These are phyloP conservation scores for Citrullus amarus DNA, from an alignment of 306 rosid species.

Conservation along the genomic window DNA sequence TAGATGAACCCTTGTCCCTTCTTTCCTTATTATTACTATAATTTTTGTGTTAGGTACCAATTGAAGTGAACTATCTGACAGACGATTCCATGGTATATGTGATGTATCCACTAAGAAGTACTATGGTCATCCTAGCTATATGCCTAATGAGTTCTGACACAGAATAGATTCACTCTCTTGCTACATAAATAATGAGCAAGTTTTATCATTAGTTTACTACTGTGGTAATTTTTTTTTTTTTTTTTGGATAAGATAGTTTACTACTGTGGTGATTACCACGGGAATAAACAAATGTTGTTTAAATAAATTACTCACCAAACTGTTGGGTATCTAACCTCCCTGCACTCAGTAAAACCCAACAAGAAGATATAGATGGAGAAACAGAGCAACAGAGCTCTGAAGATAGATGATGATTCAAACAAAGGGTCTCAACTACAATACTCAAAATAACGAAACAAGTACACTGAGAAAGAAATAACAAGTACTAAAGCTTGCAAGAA, in stretches of 20 bases:
- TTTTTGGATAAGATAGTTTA: neutral
- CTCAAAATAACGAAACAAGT: no score
- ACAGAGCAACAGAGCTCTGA: no score
- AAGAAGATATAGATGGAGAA: no score
- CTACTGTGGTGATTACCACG: neutral
- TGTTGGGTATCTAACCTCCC: no score
- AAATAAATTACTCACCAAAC: neutral
- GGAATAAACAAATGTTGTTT: neutral
- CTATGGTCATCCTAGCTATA: neutral
- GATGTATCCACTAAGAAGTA: neutral
- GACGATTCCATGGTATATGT: neutral
- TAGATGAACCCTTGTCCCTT: neutral
- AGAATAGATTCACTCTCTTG: neutral
- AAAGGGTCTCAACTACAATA: no score
- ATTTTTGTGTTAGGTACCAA: neutral
- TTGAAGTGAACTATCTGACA: neutral
- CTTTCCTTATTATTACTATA: neutral
- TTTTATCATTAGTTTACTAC: neutral
- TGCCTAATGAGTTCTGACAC: neutral
- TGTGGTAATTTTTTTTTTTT: neutral
- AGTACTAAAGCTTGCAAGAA: no score
- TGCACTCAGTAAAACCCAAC: no score
- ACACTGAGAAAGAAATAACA: no score
- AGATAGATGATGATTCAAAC: no score
- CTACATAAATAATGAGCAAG: neutral